Conservation (phyloP, 169 alveolate species). For the Plasmodium vivax region DNA sequence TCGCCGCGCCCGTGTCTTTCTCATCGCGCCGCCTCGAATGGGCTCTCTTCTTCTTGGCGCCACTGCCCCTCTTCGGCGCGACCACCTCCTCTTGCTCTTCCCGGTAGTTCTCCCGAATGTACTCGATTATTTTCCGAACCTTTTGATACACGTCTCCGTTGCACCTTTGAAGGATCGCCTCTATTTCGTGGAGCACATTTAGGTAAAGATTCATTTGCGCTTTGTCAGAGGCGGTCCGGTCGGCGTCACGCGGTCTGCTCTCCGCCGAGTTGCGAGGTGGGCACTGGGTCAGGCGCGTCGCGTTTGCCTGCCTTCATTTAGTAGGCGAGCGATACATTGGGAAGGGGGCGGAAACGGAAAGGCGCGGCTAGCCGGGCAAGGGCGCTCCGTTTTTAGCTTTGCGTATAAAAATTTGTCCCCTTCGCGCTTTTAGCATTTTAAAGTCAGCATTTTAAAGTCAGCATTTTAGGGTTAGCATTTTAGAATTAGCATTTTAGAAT, state of each 20-base stretch:
- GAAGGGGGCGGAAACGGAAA: neutral
- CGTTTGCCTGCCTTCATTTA: neutral
- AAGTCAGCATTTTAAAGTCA: too few relatives aligned
- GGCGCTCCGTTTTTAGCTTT: neutral
- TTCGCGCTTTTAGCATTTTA: neutral
- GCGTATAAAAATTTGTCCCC: neutral
- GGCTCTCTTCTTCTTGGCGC: conserved; percentile 7
- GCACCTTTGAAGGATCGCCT: conserved; percentile 55
- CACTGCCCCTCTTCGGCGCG: neutral
- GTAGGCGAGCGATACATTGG: neutral
- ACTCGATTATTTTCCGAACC: conserved; percentile 27
- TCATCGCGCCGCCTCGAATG: neutral
- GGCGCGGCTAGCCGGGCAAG: neutral
- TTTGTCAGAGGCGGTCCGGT: neutral
- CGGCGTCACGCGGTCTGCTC: neutral
- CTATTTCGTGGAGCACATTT: conserved; percentile 51
- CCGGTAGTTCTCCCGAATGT: conserved; percentile 32
- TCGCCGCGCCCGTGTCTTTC: neutral
- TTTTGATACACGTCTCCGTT: conserved; percentile 28
- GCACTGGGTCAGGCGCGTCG: neutral
- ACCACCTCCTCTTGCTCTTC: neutral
- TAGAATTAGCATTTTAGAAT: too few relatives aligned
- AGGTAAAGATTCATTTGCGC: conserved; percentile 48
- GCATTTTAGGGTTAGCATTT: too few relatives aligned
- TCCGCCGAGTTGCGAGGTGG: neutral